Evolutionary conservation across 228 moss, liverwort and hornwort genomes (phyloP).

Genomic region (Sphagnum magellanicum): DNA sequence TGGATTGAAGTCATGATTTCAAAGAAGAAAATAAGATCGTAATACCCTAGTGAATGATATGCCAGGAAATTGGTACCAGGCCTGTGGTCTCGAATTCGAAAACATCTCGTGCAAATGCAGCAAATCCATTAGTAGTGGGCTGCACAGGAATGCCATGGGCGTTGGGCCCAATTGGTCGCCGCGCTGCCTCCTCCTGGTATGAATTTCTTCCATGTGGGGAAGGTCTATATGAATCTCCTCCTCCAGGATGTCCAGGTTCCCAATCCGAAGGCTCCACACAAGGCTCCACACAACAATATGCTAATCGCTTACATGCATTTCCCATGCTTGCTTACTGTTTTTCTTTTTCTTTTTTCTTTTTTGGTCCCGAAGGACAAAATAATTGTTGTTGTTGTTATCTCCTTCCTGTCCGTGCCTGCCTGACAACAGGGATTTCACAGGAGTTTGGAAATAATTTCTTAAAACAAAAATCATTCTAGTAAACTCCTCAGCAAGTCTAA

Average conservation of each 20-base stretch:
- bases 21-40: too few species aligned
- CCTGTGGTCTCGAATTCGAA: slow-evolving; percentile 54
- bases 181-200: slow-evolving; percentile 7
- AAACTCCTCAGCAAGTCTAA: too few species aligned
- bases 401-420: too few species aligned
- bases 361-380: too few species aligned
- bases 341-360: too few species aligned
- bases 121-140: slow-evolving; percentile 16
- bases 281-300: slow-evolving; percentile 25
- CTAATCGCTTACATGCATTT: slow-evolving; percentile 28
- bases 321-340: slow-evolving; percentile 17
- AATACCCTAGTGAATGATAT: too few species aligned
- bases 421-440: too few species aligned
- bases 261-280: slow-evolving; percentile 5
- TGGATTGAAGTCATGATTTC: too few species aligned
- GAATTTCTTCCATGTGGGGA: slow-evolving; percentile 15
- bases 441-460: too few species aligned
- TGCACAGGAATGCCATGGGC: slow-evolving; percentile 11
- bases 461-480: too few species aligned
- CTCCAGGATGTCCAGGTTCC: slow-evolving; percentile 8
- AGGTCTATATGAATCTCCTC: slow-evolving; percentile 16
- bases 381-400: too few species aligned
- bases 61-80: slow-evolving; percentile 13
- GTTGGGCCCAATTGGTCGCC: not conserved
- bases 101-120: slow-evolving; percentile 51